These are phyloP conservation scores for Apiospora pterosperma DNA, from an alignment of 2,329 filamentous ascomycete species.

Conservation along the genomic window DNA sequence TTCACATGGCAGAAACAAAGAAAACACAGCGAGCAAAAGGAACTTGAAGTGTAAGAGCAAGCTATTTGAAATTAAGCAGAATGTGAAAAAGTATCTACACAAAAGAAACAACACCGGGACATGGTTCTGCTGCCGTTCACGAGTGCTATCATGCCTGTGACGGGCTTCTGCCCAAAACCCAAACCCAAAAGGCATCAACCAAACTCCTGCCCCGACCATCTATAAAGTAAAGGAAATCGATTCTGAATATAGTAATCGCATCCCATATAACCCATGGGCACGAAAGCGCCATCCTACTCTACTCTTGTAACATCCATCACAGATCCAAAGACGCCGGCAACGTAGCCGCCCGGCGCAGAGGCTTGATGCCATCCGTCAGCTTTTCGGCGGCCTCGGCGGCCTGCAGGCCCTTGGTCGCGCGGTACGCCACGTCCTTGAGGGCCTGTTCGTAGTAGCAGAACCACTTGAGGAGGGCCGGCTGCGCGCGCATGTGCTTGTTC, in stretches of 20 bases:
- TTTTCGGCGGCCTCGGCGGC: neutral
- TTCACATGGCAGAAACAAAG: no score
- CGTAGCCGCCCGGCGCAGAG: neutral
- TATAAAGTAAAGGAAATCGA: neutral
- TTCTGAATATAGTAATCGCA: no score
- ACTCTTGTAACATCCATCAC: neutral
- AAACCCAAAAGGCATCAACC: neutral
- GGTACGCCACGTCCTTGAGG: slow-evolving; percentile 7
- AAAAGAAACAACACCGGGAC: no score
- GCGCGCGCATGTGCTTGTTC: slow-evolving; percentile 6
- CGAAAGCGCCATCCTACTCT: no score
- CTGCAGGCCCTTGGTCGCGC: slow-evolving; percentile 3
- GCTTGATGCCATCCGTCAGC: neutral
- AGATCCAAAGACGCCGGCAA: neutral
- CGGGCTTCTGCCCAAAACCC: neutral
- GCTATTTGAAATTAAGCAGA: no score
- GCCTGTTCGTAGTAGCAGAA: slow-evolving; percentile 6
- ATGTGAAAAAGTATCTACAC: no score
- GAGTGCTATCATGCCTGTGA: neutral
- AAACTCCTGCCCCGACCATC: neutral
- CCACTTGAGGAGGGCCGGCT: slow-evolving; percentile 4
- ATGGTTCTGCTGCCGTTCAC: neutral
- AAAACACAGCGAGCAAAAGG: no score
- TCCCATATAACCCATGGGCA: no score
- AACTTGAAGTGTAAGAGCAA: no score